phyloP scores from a whole-genome alignment of 208 protist genomes.

The Trypanosoma congolense region DNA sequence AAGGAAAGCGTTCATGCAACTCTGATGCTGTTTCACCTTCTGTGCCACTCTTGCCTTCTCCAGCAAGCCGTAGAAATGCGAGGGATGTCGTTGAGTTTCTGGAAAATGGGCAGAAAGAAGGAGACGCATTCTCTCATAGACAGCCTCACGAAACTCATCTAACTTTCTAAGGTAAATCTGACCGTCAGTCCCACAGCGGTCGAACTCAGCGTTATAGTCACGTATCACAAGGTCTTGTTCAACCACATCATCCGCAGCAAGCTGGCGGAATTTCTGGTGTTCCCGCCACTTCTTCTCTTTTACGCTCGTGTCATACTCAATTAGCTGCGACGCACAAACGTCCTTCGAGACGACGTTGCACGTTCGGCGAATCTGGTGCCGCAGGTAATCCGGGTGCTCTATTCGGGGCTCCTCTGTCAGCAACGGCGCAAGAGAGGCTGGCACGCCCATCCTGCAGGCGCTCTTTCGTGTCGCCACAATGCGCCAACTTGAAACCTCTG shows the following conservation, averaged over 20 bases:
- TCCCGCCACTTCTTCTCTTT: slow-evolving; percentile 59
- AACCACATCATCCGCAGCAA: slow-evolving; percentile 27
- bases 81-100: slow-evolving; percentile 11
- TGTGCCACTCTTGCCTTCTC: slow-evolving; percentile 4
- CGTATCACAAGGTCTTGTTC: slow-evolving; percentile 47
- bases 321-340: slow-evolving; percentile 12
- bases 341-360: slow-evolving; percentile 14
- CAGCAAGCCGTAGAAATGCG: slow-evolving; percentile 15
- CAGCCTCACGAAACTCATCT: slow-evolving; percentile 46
- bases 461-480: slow-evolving; percentile 47
- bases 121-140: slow-evolving; percentile 49
- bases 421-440: slow-evolving; percentile 55
- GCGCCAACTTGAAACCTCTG: slow-evolving; percentile 36
- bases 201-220: slow-evolving; percentile 61
- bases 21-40: slow-evolving; percentile 7
- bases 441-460: slow-evolving; percentile 39
- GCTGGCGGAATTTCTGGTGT: slow-evolving; percentile 42
- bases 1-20: slow-evolving; percentile 7
- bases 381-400: slow-evolving; percentile 51
- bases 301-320: slow-evolving; percentile 30
- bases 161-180: slow-evolving; percentile 47
- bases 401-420: slow-evolving; percentile 63
- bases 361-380: slow-evolving; percentile 9
- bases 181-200: slow-evolving; percentile 39
- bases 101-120: slow-evolving; percentile 36